Evolutionary conservation across 352 stramenopile species (phyloP).

Genomic region (Discostella stelligera): DNA sequence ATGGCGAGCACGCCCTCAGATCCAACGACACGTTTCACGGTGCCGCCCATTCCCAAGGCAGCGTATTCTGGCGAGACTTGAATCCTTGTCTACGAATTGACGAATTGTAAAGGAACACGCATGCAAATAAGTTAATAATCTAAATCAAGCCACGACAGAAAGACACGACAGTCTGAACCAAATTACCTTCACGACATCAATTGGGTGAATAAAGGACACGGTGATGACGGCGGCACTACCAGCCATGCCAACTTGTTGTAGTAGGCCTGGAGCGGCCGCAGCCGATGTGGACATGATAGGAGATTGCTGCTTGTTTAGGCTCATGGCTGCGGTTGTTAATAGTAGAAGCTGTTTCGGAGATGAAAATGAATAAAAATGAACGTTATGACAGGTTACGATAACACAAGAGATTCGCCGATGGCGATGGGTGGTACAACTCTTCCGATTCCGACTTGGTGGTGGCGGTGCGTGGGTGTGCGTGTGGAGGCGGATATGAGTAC

Average conservation of each 20-base stretch:
- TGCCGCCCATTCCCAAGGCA: constrained; percentile 69
- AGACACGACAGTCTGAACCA: neutral
- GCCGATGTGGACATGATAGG: constrained; percentile 21
- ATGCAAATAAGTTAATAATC: neutral
- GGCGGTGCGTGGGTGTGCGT: neutral
- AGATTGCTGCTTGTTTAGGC: constrained; percentile 24
- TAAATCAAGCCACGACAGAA: neutral
- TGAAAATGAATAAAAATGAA: neutral
- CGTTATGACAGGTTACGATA: neutral
- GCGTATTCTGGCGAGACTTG: constrained; percentile 80
- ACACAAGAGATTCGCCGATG: neutral
- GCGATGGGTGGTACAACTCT: neutral
- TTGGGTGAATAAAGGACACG: constrained; percentile 82
- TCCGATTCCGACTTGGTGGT: no score
- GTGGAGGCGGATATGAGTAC: neutral
- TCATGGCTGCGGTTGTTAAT: constrained; percentile 17
- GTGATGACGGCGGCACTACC: constrained; percentile 73
- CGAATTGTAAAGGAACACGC: neutral
- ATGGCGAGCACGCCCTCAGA: constrained; percentile 79
- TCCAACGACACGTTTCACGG: constrained; percentile 65
- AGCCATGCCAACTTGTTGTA: constrained; percentile 74
- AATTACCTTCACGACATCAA: constrained; percentile 82
- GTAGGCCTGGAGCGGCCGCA: constrained; percentile 29
- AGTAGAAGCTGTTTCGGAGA: neutral
- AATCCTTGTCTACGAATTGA: constrained; percentile 69